A percentile compares a stretch with the other conserved stretches of the same genome.
phyloP scores from a whole-genome alignment of 768 basidiomycete genomes.

The Kwoniella dendrophila region DNA sequence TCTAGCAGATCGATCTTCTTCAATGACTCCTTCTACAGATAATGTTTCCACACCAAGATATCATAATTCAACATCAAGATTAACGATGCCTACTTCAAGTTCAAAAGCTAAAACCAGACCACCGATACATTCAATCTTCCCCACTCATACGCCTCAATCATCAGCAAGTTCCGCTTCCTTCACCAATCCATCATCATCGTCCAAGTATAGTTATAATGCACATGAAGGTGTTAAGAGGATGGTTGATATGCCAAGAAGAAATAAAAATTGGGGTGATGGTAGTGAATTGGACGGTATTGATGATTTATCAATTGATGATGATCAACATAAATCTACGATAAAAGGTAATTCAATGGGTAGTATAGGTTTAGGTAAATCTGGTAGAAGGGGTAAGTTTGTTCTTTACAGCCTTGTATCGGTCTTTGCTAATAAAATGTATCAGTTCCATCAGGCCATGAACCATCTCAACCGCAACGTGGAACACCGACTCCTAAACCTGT shows the following conservation, averaged over 20 bases:
- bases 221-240: constrained; percentile 4
- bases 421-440: not conserved
- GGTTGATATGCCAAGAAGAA: constrained; percentile 22
- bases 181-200: not conserved
- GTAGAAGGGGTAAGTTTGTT: constrained; percentile 18
- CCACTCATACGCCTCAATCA: constrained; percentile 36
- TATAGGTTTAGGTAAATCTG: constrained; percentile 21
- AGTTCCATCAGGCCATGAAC: constrained; percentile 7
- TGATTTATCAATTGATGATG: constrained; percentile 81
- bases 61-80: constrained; percentile 55
- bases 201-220: constrained; percentile 2
- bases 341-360: constrained; percentile 3
- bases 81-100: constrained; percentile 81
- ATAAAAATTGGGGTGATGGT: constrained; percentile 60
- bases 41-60: constrained; percentile 15
- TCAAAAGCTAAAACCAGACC: constrained; percentile 74
- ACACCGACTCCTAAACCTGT: not conserved
- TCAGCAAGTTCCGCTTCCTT: constrained; percentile 21
- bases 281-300: constrained; percentile 87
- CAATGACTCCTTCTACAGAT: not conserved
- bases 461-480: not conserved
- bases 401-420: not conserved
- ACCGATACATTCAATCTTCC: constrained; percentile 75
- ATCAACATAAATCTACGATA: constrained; percentile 62
- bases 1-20: constrained; percentile 23